phyloP scores from a whole-genome alignment of 768 basidiomycete genomes.

The Trametes cinnabarina region DNA sequence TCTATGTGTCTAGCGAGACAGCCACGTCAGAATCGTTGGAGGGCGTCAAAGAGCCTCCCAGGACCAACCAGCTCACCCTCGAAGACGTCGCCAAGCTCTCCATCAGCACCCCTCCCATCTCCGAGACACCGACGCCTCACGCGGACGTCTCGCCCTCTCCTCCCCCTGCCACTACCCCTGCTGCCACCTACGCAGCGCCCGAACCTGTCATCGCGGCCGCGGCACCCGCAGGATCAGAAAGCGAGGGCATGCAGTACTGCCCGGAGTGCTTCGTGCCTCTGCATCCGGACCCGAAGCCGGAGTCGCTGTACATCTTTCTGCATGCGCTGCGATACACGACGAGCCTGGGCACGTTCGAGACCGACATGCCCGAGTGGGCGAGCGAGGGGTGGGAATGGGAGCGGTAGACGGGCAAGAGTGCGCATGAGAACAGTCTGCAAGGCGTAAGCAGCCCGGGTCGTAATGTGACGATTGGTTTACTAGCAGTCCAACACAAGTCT shows the following conservation, averaged over 20 bases:
- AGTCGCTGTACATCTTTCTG: constrained; percentile 91
- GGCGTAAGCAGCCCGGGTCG: too few species aligned
- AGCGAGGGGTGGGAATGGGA: constrained; percentile 70
- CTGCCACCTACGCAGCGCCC: neutral
- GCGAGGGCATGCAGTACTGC: constrained; percentile 59
- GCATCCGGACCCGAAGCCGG: constrained; percentile 90
- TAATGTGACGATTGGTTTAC: too few species aligned
- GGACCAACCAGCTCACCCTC: constrained; percentile 37
- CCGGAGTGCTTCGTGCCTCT: constrained; percentile 89
- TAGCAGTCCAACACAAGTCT: too few species aligned
- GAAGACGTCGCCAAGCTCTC: constrained; percentile 46
- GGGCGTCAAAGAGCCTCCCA: constrained; percentile 19
- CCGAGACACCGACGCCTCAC: constrained; percentile 7
- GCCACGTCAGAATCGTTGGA: neutral
- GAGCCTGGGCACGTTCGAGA: constrained; percentile 78
- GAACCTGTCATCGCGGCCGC: constrained; percentile 15
- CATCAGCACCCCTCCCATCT: constrained; percentile 6
- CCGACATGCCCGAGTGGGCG: constrained; percentile 90
- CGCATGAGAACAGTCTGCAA: neutral
- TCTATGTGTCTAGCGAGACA: neutral
- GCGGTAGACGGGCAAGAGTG: too few species aligned
- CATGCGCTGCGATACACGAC: constrained; percentile 88
- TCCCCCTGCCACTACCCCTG: neutral
- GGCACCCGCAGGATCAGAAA: neutral
- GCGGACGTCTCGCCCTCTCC: constrained; percentile 35